Evolutionary conservation across 768 basidiomycete species (phyloP).

Genomic region (Russula brevipes): DNA sequence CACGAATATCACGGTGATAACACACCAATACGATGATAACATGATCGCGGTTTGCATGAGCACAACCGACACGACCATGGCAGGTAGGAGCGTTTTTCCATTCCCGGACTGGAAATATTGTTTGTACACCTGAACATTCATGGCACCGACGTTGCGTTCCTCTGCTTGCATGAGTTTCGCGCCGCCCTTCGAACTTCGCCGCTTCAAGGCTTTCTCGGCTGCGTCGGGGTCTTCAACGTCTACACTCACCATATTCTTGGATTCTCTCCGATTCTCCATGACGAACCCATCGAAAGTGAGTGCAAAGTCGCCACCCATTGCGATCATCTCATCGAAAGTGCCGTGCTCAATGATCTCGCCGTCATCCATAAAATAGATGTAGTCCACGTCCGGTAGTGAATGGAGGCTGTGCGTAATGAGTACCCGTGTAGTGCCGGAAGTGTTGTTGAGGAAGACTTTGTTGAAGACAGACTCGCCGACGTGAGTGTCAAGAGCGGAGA

Average conservation of each 20-base stretch:
- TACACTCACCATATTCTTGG: conserved; percentile 40
- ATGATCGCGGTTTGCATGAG: conserved; percentile 67
- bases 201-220: conserved; percentile 37
- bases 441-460: conserved; percentile 65
- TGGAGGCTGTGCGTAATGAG: conserved; percentile 91
- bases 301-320: conserved; percentile 55
- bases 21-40: conserved; percentile 70
- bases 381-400: conserved; percentile 83
- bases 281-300: conserved; percentile 52
- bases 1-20: neutral
- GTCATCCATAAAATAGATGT: conserved; percentile 73
- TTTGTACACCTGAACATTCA: conserved; percentile 50
- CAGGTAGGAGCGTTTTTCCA: conserved; percentile 58
- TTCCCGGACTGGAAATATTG: conserved; percentile 66
- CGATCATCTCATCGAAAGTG: conserved; percentile 68
- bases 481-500: conserved; percentile 90
- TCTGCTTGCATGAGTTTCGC: conserved; percentile 74
- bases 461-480: conserved; percentile 86
- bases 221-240: conserved; percentile 30
- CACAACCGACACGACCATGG: conserved; percentile 54
- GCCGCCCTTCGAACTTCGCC: conserved; percentile 36
- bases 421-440: conserved; percentile 69
- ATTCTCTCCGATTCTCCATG: conserved; percentile 47
- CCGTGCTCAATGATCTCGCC: conserved; percentile 78
- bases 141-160: conserved; percentile 74